Conservation (phyloP, 768 basidiomycete species). For the Exidia glandulosa region DNA sequence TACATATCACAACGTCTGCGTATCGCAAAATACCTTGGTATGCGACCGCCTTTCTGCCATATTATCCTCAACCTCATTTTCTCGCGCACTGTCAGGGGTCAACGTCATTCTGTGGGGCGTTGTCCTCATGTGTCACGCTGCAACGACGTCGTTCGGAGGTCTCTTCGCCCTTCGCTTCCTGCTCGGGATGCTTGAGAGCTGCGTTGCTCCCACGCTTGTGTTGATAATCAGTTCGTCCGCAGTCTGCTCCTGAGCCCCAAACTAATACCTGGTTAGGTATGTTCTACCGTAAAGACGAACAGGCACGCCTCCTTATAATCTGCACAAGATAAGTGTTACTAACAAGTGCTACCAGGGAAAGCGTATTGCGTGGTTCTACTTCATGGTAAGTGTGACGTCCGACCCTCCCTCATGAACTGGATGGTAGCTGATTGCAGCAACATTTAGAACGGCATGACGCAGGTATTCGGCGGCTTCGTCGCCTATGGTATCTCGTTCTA, state of each 20-base stretch:
- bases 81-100: conserved; percentile 23
- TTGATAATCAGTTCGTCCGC: conserved; percentile 34
- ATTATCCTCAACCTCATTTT: not conserved
- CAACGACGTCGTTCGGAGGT: conserved; percentile 42
- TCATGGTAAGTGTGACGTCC: conserved; percentile 34
- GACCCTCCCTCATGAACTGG: not conserved
- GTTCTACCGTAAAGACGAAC: conserved; percentile 62
- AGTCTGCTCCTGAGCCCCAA: too few species aligned
- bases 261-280: conserved; percentile 16
- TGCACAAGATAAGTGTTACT: not conserved
- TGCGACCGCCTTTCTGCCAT: conserved; percentile 5
- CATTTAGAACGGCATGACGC: conserved; percentile 44
- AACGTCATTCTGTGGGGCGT: conserved; percentile 54
- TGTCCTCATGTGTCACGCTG: conserved; percentile 49
- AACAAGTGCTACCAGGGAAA: conserved; percentile 30
- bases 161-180: conserved; percentile 56
- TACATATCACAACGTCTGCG: conserved; percentile 53
- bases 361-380: conserved; percentile 55
- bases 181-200: conserved; percentile 57
- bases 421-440: too few species aligned
- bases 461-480: conserved; percentile 51
- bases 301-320: conserved; percentile 30
- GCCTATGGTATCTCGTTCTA: conserved; percentile 51
- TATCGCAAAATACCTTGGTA: conserved; percentile 52
- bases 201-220: conserved; percentile 53